Percentiles rank a stretch among this genome's conserved stretches.
Conservation (phyloP, 75 land plant species). For the Pinus albicaulis region DNA sequence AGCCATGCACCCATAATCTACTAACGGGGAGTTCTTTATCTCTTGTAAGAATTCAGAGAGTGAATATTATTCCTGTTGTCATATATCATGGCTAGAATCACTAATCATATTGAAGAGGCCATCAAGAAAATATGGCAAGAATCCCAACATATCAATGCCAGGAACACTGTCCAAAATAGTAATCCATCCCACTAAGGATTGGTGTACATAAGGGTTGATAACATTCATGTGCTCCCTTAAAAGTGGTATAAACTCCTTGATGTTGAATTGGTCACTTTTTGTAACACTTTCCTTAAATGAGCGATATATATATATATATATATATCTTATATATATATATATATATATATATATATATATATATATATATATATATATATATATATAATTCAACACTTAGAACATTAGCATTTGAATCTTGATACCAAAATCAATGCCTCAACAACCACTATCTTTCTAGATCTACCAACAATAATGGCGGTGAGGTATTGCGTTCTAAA, state of each 20-base stretch:
- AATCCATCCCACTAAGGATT: slow-evolving; percentile 99
- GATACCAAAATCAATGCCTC: no score
- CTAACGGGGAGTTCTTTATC: slow-evolving; percentile 98
- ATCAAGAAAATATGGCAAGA: slow-evolving; percentile 99
- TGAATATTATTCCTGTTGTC: slow-evolving; percentile 98
- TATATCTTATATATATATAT: no score
- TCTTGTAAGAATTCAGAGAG: slow-evolving; percentile 97
- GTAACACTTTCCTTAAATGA: slow-evolving; percentile 99
- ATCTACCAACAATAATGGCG: no score
- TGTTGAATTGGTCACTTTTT: slow-evolving; percentile 99
- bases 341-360: no score
- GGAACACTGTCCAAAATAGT: slow-evolving; percentile 99
- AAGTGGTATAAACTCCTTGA: slow-evolving; percentile 96
- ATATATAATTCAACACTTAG: no score
- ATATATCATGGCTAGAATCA: slow-evolving; percentile 95
- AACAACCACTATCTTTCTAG: no score
- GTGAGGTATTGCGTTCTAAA: no score
- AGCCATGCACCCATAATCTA: slow-evolving; percentile 99
- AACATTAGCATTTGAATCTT: slow-evolving; percentile 95
- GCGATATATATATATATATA: no score
- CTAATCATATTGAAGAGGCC: slow-evolving; percentile 98
- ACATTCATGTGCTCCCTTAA: slow-evolving; percentile 99
- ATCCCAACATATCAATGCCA: slow-evolving; percentile 99
- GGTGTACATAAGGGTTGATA: slow-evolving; percentile 92
- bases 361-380: no score